Conservation (phyloP, 169 alveolate species). For the Eimeria tenella region DNA sequence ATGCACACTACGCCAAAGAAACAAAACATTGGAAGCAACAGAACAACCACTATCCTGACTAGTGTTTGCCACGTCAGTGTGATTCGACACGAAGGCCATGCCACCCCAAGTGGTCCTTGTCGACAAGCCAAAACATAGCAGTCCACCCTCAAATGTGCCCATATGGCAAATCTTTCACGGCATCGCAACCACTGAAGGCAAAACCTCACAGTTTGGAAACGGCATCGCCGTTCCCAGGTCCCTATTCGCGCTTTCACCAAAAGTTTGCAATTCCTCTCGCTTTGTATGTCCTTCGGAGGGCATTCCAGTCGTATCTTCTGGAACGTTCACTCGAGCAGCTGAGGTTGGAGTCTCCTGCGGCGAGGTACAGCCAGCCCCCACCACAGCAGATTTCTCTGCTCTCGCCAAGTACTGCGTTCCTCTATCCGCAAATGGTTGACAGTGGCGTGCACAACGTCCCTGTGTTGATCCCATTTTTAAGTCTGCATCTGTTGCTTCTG, state of each 20-base stretch:
- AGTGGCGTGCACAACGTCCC: too few species aligned
- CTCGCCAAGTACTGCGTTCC: not conserved
- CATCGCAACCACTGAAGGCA: not conserved
- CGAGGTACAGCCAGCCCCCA: not conserved
- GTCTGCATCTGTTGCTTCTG: not conserved
- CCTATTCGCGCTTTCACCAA: not conserved
- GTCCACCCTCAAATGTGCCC: not conserved
- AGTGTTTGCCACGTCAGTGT: too few species aligned
- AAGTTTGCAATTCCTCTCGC: not conserved
- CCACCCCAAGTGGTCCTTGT: not conserved
- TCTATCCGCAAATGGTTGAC: not conserved
- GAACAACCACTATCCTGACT: not conserved
- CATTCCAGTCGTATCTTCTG: not conserved
- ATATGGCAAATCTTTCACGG: not conserved
- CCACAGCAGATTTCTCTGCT: not conserved
- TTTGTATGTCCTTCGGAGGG: not conserved
- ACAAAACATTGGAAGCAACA: not conserved
- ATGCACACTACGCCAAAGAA: not conserved
- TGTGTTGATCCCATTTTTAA: not conserved
- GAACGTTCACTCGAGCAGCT: not conserved
- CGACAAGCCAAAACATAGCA: not conserved
- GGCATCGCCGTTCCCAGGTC: not conserved
- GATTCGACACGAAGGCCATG: not conserved
- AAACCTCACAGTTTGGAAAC: conserved; percentile 18
- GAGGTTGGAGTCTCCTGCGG: not conserved